Conservation (phyloP, 2,329 filamentous ascomycete genomes). For the Basipetospora chlamydospora region DNA sequence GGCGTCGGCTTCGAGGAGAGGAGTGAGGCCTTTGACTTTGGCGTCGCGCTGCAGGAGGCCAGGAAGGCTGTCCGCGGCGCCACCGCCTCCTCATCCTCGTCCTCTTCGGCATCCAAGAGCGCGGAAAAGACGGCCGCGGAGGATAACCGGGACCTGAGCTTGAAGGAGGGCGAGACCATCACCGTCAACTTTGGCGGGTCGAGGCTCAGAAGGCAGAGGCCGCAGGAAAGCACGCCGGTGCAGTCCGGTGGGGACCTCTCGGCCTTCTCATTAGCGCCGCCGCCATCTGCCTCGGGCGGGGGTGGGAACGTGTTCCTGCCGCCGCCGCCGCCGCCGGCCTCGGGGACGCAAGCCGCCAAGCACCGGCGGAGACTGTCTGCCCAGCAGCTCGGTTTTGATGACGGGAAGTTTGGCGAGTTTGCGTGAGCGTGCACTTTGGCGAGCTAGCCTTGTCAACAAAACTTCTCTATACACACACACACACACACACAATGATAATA, state of each 20-base stretch:
- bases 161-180: conserved; percentile 85
- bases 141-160: conserved; percentile 61
- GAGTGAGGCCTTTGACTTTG: conserved; percentile 74
- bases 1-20: conserved; percentile 82
- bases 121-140: conserved; percentile 18
- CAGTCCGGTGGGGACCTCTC: conserved; percentile 20
- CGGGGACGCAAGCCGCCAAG: conserved; percentile 46
- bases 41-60: conserved; percentile 65
- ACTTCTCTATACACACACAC: no score
- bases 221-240: conserved; percentile 7
- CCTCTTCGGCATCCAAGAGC: conserved; percentile 20
- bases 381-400: conserved; percentile 65
- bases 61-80: conserved; percentile 50
- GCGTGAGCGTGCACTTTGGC: no score
- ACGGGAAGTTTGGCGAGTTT: conserved; percentile 82
- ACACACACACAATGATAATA: no score
- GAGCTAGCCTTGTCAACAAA: no score
- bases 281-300: conserved; percentile 30
- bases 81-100: conserved; percentile 21
- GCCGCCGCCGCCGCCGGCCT: conserved; percentile 51
- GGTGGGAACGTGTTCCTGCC: conserved; percentile 36
- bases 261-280: conserved; percentile 62
- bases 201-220: conserved; percentile 12
- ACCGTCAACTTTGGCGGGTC: conserved; percentile 41
- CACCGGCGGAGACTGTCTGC: conserved; percentile 28